Percentiles rank a stretch among this genome's conserved stretches.
Evolutionary conservation across 108 stramenopile genomes (phyloP).

Genomic region (Phaeodactylum tricornutum): DNA sequence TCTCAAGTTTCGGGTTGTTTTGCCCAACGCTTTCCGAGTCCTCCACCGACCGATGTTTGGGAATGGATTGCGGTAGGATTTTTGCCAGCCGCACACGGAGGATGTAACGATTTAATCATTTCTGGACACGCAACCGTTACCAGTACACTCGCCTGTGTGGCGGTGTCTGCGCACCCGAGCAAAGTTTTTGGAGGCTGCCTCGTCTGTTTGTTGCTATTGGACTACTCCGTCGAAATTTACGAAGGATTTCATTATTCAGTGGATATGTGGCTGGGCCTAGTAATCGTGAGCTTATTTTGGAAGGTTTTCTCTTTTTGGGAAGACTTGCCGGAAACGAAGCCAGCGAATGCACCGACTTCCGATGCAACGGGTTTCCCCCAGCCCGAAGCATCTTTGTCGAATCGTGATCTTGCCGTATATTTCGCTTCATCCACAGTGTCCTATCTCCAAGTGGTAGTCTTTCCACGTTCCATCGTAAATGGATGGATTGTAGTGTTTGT

Average conservation of each 20-base stretch:
- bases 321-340: too few relatives aligned
- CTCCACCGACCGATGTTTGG: conserved; percentile 44
- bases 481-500: too few relatives aligned
- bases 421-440: too few relatives aligned
- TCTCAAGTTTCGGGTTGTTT: conserved; percentile 57
- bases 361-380: too few relatives aligned
- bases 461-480: too few relatives aligned
- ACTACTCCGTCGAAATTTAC: conserved; percentile 67
- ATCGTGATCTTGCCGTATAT: too few relatives aligned
- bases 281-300: conserved; percentile 62
- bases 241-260: conserved; percentile 82
- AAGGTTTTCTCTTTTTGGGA: too few relatives aligned
- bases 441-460: too few relatives aligned
- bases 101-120: conserved; percentile 79
- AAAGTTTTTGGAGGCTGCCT: conserved; percentile 41
- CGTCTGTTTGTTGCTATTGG: conserved; percentile 57
- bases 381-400: too few relatives aligned
- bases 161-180: conserved; percentile 38
- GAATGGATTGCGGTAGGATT: conserved; percentile 66
- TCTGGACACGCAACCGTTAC: conserved; percentile 79
- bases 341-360: too few relatives aligned
- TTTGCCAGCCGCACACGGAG: conserved; percentile 52
- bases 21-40: conserved; percentile 44
- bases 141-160: conserved; percentile 53
- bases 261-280: conserved; percentile 75